Conservation (phyloP, 139 green algal species). For the Spirogloea muscicola region DNA sequence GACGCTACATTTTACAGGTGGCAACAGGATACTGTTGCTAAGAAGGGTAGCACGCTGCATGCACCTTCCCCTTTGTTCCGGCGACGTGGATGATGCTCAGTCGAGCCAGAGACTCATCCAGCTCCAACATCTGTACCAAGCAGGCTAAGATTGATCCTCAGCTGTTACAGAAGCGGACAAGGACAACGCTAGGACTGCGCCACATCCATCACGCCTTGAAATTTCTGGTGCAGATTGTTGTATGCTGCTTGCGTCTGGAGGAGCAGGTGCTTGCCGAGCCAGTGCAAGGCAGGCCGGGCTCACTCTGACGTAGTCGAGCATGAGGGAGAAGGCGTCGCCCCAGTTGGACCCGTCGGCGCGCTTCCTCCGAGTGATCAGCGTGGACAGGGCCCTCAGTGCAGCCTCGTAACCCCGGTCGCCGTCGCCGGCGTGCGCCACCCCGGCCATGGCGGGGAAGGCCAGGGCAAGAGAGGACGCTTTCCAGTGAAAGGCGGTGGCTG, state of each 20-base stretch:
- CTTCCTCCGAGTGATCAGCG: constrained; percentile 25
- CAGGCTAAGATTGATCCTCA: no score
- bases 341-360: constrained; percentile 37
- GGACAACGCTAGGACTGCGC: no score
- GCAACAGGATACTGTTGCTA: background rate
- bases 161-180: no score
- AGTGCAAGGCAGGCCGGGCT: no score
- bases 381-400: constrained; percentile 17
- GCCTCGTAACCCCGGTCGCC: constrained; percentile 9
- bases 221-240: no score
- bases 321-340: constrained; percentile 38
- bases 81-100: constrained; percentile 47
- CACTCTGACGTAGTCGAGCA: constrained; percentile 34
- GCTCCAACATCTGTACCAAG: constrained; percentile 28
- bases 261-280: no score
- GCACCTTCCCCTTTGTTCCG: constrained; percentile 47
- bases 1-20: background rate
- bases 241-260: no score
- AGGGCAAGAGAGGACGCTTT: no score
- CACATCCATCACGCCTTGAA: no score
- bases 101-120: constrained; percentile 19
- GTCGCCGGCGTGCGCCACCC: no score
- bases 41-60: background rate
- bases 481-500: no score
- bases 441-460: no score